Evolutionary conservation across 202 grass and related monocot genomes (phyloP).

Genomic region (Zoysia matrella): DNA sequence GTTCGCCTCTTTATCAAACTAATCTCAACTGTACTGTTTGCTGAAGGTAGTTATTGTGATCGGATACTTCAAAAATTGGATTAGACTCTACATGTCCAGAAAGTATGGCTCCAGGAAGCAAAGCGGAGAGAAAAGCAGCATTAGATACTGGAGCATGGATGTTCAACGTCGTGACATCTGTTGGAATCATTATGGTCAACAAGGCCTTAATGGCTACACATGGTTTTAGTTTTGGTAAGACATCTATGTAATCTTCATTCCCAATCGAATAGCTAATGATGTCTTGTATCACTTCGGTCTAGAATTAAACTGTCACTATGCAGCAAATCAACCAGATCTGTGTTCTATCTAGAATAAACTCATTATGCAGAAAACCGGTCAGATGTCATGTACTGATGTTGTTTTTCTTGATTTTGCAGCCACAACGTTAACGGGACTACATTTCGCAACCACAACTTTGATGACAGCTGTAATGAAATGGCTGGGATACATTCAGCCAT

Average conservation of each 20-base stretch:
- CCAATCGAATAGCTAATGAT: not conserved
- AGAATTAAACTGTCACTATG: not conserved
- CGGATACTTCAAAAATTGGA: not conserved
- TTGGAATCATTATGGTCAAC: slow-evolving; percentile 3
- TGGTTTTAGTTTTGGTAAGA: slow-evolving; percentile 4
- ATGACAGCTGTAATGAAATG: slow-evolving; percentile 2
- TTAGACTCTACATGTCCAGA: slow-evolving; percentile 1
- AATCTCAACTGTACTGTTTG: not conserved
- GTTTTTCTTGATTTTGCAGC: not conserved
- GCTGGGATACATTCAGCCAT: slow-evolving; percentile 5
- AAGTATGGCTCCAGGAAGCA: not conserved
- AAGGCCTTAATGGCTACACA: not conserved
- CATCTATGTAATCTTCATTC: not conserved
- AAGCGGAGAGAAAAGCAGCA: slow-evolving; percentile 3
- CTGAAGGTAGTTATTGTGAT: not conserved
- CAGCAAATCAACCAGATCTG: not conserved
- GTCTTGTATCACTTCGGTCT: not conserved
- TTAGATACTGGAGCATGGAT: slow-evolving; percentile 1
- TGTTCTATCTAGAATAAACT: no score
- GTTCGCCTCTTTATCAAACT: not conserved
- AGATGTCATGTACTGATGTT: not conserved
- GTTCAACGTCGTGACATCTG: slow-evolving; percentile 2
- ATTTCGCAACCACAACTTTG: not conserved
- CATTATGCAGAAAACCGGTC: no score
- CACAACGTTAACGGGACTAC: not conserved